Base-by-base conservation (phyloP, 148 eudicot genomes). In the Dianthus caryophyllus region DNA sequence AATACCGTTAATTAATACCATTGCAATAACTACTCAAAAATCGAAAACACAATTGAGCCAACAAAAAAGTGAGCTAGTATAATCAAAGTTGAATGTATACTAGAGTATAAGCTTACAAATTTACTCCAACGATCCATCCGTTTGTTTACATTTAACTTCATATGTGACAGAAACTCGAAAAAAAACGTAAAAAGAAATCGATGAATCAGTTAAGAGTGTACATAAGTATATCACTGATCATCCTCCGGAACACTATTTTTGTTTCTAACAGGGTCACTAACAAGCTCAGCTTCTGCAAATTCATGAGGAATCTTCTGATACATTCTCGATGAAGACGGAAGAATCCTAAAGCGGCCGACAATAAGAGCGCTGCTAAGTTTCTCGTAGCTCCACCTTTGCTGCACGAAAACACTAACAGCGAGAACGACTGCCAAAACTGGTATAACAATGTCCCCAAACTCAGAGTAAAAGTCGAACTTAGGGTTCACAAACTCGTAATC, bases 401-500 rank as follows among this genome's bases (percentile, higher is more conserved):
- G 98, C 75, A 81, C 61, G 63, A 81, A 84, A 15, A 93, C 81
- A 0, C 76, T 55, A 7, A 75, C 59, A 2, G 87, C 90, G 24
- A 93, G 81, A 65, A 80, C 31, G 58, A 83, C 54, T 4, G 87
- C 87, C 60, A 71, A 71, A 22, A 64, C 26, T 0, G 91, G 86
- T 80, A 93, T 87, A 10, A 82, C 83, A 29, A 90, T 69, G 69
- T 93, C 98, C 16, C 90, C 91, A 52, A 86, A 80, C 77, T 84
- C 82, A 0, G 96, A 85, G 76, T 65, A 93, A 30, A 89, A 93
- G 59, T 87, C 95, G 11, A 77, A 58, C 16, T 69, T 71, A 0
- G 77, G 89, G 72, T 89, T 84, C 75, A 83, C 88, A 65, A 93
- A 89, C 70, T 83, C 90, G 17, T 87, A 87, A 30, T 84, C 96